Percentiles rank a stretch among this genome's conserved stretches.
Conservation (phyloP, 2,329 filamentous ascomycete species). For the Ophiostoma montium region DNA sequence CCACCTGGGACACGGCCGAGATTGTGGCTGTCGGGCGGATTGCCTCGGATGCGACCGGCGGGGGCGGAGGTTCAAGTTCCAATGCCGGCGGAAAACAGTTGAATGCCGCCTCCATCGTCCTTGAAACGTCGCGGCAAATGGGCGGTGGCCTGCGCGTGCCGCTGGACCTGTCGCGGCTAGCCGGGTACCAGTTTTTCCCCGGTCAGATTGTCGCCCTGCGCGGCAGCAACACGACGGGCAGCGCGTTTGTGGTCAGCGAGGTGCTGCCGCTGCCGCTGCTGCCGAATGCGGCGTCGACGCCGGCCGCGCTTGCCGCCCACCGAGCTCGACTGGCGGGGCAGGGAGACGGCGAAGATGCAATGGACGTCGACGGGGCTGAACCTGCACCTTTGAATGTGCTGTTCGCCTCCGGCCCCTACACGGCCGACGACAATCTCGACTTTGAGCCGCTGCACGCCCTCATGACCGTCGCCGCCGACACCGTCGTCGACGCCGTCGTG, state of each 20-base stretch:
- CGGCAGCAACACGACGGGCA: conserved; percentile 76
- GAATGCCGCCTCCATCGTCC: conserved; percentile 69
- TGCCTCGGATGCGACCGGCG: conserved; percentile 84
- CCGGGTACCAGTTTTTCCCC: conserved; percentile 72
- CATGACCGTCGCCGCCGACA: conserved; percentile 61
- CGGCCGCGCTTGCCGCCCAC: conserved; percentile 50
- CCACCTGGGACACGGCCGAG: conserved; percentile 69
- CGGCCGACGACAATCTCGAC: conserved; percentile 78
- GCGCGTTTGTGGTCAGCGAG: conserved; percentile 68
- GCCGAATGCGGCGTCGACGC: conserved; percentile 56
- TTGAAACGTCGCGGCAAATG: conserved; percentile 75
- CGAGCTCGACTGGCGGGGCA: conserved; percentile 49
- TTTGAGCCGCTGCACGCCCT: conserved; percentile 78
- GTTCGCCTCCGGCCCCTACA: conserved; percentile 77
- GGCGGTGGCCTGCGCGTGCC: conserved; percentile 74
- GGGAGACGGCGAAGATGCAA: conserved; percentile 20
- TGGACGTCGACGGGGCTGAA: conserved; percentile 25
- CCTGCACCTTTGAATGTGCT: conserved; percentile 61
- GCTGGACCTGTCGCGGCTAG: conserved; percentile 56
- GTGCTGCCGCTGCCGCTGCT: conserved; percentile 62
- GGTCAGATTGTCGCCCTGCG: conserved; percentile 82
- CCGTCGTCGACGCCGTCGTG: conserved; percentile 63
- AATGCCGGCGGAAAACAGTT: conserved; percentile 38
- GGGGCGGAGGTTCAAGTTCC: not conserved
- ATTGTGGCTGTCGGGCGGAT: conserved; percentile 86